A percentile compares a stretch with the other conserved stretches of the same genome.
Conservation (phyloP, 1,284 basidiomycete species). For the Hymenochaete sp. region DNA sequence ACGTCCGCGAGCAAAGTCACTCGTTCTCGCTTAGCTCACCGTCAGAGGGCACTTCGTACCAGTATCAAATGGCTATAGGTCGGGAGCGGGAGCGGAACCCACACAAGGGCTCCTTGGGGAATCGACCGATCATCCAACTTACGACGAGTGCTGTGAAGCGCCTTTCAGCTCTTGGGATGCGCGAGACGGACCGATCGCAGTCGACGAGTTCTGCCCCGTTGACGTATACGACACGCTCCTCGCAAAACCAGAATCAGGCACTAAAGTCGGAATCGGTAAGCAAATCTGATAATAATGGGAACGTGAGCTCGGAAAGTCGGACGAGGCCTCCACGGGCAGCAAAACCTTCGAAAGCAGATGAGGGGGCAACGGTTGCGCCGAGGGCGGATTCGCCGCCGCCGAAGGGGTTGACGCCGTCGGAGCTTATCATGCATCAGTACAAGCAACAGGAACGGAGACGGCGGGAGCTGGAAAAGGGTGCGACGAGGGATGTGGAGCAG, state of each 20-base stretch:
- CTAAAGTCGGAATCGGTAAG: neutral
- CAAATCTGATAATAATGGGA: neutral
- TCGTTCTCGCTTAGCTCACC: constrained; percentile 17
- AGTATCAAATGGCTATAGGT: constrained; percentile 9
- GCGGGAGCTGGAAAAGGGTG: constrained; percentile 20
- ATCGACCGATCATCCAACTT: constrained; percentile 10
- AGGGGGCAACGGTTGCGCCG: neutral
- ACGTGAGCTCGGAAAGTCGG: neutral
- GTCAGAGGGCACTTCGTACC: constrained; percentile 11
- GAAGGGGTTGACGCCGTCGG: constrained; percentile 43
- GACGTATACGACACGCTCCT: constrained; percentile 6
- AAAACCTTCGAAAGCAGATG: neutral
- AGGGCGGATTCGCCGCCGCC: constrained; percentile 11
- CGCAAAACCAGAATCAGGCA: neutral
- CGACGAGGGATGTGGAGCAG: constrained; percentile 17
- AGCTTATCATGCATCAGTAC: constrained; percentile 49
- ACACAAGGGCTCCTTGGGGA: neutral
- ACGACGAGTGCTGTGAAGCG: constrained; percentile 13
- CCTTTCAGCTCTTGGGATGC: constrained; percentile 8
- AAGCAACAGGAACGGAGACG: constrained; percentile 40
- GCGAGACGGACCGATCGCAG: constrained; percentile 2
- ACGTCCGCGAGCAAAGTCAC: constrained; percentile 11
- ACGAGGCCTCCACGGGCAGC: neutral
- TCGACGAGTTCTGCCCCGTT: constrained; percentile 3
- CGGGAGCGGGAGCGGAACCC: constrained; percentile 6